Percentiles rank a stretch among this genome's conserved stretches.
Conservation (phyloP, 2,329 filamentous ascomycete species). For the Alternaria triticimaculans region DNA sequence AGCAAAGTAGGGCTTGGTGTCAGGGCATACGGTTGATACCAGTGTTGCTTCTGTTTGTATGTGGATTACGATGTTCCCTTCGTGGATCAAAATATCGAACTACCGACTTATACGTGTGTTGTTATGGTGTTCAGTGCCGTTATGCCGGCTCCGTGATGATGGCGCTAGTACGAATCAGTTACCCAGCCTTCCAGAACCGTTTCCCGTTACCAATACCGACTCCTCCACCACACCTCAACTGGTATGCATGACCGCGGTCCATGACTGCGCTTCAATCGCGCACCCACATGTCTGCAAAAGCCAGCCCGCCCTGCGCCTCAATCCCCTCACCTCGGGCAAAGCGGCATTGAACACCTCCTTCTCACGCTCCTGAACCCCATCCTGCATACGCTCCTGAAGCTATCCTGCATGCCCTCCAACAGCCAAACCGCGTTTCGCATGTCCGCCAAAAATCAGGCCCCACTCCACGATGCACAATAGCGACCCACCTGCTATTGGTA, state of each 20-base stretch:
- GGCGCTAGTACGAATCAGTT: background rate
- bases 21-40: conserved; percentile 11
- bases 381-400: background rate
- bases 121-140: background rate
- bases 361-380: background rate
- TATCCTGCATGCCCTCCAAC: background rate
- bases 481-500: conserved; percentile 1
- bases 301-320: background rate
- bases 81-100: conserved; percentile 1
- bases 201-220: background rate
- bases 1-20: conserved; percentile 1
- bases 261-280: background rate
- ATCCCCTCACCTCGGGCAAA: background rate
- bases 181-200: background rate
- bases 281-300: background rate
- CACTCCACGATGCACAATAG: background rate
- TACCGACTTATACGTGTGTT: background rate
- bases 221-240: background rate
- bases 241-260: background rate
- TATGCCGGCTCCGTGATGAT: background rate
- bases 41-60: conserved; percentile 5
- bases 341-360: conserved; percentile 7
- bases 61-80: conserved; percentile 1
- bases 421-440: conserved; percentile 8
- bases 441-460: conserved; percentile 2